These are phyloP conservation scores for Jasminum sambac DNA, from an alignment of 257 asterid species.

Conservation along the genomic window DNA sequence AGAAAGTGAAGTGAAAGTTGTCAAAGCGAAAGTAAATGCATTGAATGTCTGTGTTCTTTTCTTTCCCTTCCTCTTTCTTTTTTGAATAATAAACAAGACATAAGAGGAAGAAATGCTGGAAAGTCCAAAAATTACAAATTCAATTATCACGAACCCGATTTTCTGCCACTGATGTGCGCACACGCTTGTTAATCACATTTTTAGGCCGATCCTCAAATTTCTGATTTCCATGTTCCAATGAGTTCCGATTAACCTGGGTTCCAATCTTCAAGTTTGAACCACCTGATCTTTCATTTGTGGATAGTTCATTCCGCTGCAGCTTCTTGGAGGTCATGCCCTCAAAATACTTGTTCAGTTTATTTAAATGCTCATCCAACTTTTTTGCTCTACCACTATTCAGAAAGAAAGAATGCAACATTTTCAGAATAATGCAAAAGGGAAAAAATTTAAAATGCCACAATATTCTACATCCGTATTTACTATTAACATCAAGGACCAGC, in stretches of 20 bases:
- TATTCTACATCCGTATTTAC: conserved; percentile 4
- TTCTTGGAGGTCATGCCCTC: conserved; percentile 65
- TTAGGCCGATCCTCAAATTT: conserved; percentile 82
- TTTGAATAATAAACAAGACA: conserved; percentile 3
- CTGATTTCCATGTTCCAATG: conserved; percentile 58
- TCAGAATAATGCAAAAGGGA: conserved; percentile 24
- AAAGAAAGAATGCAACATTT: conserved; percentile 27
- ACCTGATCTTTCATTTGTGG: conserved; percentile 69
- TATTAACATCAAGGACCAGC: conserved; percentile 10
- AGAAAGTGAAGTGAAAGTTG: conserved; percentile 10
- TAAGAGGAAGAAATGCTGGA: conserved; percentile 19
- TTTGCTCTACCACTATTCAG: conserved; percentile 74
- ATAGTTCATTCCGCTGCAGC: conserved; percentile 70
- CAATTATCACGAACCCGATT: conserved; percentile 71
- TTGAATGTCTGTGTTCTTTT: conserved; percentile 1
- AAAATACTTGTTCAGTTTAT: conserved; percentile 55
- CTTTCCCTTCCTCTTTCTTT: not conserved
- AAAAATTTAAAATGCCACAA: conserved; percentile 9
- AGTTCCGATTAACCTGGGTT: conserved; percentile 65
- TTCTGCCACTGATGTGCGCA: conserved; percentile 85
- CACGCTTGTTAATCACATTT: conserved; percentile 74
- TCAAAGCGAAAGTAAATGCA: not conserved
- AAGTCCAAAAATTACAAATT: conserved; percentile 24
- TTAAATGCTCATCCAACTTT: conserved; percentile 70
- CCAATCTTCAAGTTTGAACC: conserved; percentile 70